Percentiles rank a stretch among this genome's conserved stretches.
Conservation (phyloP, 805 yeast species). For the Geotrichum ghanense region DNA sequence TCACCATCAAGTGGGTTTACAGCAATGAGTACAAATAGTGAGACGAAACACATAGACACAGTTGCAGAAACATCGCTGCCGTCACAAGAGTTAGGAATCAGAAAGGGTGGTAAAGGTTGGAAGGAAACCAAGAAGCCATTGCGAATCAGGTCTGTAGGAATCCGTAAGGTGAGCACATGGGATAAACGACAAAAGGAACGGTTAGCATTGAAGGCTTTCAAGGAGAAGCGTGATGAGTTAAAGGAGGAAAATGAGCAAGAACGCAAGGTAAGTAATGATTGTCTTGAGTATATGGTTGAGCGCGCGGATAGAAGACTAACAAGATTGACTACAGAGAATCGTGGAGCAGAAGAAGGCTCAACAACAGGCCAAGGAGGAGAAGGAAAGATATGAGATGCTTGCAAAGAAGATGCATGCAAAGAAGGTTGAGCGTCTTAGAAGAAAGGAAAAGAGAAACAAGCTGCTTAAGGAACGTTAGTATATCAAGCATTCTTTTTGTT, state of each 20-base stretch:
- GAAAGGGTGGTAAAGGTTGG: conserved; percentile 17
- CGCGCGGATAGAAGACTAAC: neutral
- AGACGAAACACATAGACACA: neutral
- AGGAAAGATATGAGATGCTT: conserved; percentile 72
- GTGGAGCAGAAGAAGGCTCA: conserved; percentile 39
- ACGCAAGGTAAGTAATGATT: conserved; percentile 33
- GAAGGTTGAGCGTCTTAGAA: conserved; percentile 80
- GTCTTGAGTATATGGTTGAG: conserved; percentile 7
- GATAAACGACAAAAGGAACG: conserved; percentile 55
- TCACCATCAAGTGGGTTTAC: too few species aligned
- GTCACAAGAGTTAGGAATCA: neutral
- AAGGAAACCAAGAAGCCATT: conserved; percentile 25
- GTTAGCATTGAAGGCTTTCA: conserved; percentile 52
- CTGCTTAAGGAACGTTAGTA: conserved; percentile 72
- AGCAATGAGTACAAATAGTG: neutral
- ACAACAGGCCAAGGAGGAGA: conserved; percentile 73
- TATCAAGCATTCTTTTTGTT: too few species aligned
- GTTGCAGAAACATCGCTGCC: neutral
- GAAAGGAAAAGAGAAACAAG: conserved; percentile 91
- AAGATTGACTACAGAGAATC: conserved; percentile 32
- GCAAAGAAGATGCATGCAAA: conserved; percentile 86
- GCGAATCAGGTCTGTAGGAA: conserved; percentile 33
- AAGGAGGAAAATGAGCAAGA: conserved; percentile 66
- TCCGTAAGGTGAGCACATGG: conserved; percentile 44
- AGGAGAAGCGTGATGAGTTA: conserved; percentile 56